These are phyloP conservation scores for Coemansia sp. DNA, from an alignment of 371 early-diverging fungal genomes.

Conservation along the genomic window DNA sequence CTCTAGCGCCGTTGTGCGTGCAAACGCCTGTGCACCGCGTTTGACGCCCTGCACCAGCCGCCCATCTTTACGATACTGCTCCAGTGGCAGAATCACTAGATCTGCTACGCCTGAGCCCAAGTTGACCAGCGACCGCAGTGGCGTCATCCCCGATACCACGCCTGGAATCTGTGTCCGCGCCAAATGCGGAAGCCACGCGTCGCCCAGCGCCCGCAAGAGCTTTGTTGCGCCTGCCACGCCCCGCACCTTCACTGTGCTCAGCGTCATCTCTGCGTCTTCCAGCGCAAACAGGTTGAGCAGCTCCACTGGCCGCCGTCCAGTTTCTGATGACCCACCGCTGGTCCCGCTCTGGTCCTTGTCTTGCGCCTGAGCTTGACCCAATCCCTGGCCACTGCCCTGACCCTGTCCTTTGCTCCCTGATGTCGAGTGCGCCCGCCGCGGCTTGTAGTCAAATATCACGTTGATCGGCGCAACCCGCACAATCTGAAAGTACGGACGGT, in stretches of 20 bases:
- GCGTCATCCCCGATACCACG: conserved; percentile 87
- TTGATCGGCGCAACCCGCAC: conserved; percentile 67
- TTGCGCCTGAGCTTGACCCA: neutral
- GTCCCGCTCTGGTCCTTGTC: neutral
- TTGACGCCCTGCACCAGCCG: conserved; percentile 79
- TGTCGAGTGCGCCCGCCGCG: conserved; percentile 75
- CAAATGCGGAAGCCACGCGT: conserved; percentile 89
- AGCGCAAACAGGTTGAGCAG: conserved; percentile 89
- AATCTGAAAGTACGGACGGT: conserved; percentile 57
- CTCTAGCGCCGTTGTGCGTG: conserved; percentile 84
- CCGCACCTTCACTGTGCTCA: conserved; percentile 70
- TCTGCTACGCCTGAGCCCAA: conserved; percentile 90
- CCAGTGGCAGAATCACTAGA: conserved; percentile 85
- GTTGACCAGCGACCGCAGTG: conserved; percentile 85
- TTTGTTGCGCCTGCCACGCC: conserved; percentile 69
- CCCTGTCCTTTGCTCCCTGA: conserved; percentile 42
- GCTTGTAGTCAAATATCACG: conserved; percentile 94
- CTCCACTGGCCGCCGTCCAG: conserved; percentile 72
- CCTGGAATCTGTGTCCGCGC: conserved; percentile 81
- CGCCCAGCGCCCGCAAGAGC: conserved; percentile 62
- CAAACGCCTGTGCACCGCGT: conserved; percentile 85
- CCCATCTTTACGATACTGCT: conserved; percentile 91
- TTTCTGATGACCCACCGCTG: neutral
- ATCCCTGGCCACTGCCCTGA: neutral
- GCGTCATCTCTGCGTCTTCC: conserved; percentile 84